These are phyloP conservation scores for Mucor velutinosus DNA, from an alignment of 371 early-diverging fungal species.

Conservation along the genomic window DNA sequence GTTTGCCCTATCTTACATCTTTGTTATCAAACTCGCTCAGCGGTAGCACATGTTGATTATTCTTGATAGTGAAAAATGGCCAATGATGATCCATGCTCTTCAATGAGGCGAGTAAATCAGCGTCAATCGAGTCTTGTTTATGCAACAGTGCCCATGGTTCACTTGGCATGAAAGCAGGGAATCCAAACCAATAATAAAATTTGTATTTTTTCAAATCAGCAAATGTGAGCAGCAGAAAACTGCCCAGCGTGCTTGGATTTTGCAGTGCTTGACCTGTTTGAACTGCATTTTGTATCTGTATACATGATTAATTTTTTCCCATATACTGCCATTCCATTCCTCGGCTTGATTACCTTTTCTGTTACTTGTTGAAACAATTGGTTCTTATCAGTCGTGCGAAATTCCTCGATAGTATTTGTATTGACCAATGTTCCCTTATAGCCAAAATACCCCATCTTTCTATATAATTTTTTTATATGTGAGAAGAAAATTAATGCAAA, in stretches of 20 bases:
- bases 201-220: slow-evolving; percentile 93
- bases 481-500: slow-evolving; percentile 1
- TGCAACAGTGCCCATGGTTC: slow-evolving; percentile 27
- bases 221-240: slow-evolving; percentile 81
- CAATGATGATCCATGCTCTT: neutral
- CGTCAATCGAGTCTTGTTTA: neutral
- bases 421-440: slow-evolving; percentile 71
- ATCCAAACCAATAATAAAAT: slow-evolving; percentile 93
- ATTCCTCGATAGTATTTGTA: slow-evolving; percentile 93
- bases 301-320: neutral
- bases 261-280: slow-evolving; percentile 61
- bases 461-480: neutral
- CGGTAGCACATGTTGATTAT: neutral
- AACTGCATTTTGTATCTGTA: slow-evolving; percentile 71
- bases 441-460: slow-evolving; percentile 24
- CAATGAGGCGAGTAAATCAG: neutral
- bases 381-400: slow-evolving; percentile 77
- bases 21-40: slow-evolving; percentile 34
- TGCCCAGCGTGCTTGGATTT: slow-evolving; percentile 63
- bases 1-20: neutral
- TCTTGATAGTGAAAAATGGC: neutral
- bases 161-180: slow-evolving; percentile 74
- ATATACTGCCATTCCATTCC: neutral
- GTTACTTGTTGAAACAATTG: slow-evolving; percentile 64
- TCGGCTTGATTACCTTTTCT: slow-evolving; percentile 49